phyloP scores from a whole-genome alignment of 192 early-diverging fungal genomes.

The Haplosporangium gracile region DNA sequence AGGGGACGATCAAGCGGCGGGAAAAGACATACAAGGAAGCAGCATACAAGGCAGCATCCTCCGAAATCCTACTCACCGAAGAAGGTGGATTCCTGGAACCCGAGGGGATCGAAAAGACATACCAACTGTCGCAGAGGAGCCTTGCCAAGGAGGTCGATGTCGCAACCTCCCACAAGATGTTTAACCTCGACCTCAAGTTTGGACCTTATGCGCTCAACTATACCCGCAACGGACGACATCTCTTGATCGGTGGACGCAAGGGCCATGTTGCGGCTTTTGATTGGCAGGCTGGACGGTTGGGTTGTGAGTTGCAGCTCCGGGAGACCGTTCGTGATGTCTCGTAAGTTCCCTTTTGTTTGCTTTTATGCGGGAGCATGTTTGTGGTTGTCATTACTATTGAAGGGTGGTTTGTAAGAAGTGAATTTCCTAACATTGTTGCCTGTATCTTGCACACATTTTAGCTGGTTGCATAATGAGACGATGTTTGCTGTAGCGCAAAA shows the following conservation, averaged over 20 bases:
- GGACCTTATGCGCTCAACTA: conserved; percentile 94
- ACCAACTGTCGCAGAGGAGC: conserved; percentile 82
- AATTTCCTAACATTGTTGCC: no score
- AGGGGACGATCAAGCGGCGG: conserved; percentile 69
- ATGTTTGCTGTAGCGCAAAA: conserved; percentile 97
- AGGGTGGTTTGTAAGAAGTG: no score
- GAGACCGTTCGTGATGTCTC: conserved; percentile 92
- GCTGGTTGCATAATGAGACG: conserved; percentile 96
- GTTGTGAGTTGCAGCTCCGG: conserved; percentile 86
- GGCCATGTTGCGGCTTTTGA: conserved; percentile 95
- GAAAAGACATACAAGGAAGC: conserved; percentile 77
- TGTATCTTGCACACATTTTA: conserved; percentile 17
- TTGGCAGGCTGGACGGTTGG: conserved; percentile 86
- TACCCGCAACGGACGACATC: conserved; percentile 84
- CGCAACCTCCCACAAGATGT: conserved; percentile 76
- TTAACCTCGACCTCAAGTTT: conserved; percentile 65
- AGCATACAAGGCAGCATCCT: conserved; percentile 76
- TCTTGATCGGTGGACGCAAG: conserved; percentile 82
- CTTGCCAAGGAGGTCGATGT: conserved; percentile 79
- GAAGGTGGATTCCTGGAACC: conserved; percentile 88
- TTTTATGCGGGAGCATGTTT: background rate
- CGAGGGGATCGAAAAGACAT: conserved; percentile 92
- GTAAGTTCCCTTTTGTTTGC: conserved; percentile 56
- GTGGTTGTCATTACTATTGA: background rate
- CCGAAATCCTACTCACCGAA: conserved; percentile 83